Base-by-base conservation (phyloP, 2,329 filamentous ascomycete species). In the Diaporthe australafricana region DNA sequence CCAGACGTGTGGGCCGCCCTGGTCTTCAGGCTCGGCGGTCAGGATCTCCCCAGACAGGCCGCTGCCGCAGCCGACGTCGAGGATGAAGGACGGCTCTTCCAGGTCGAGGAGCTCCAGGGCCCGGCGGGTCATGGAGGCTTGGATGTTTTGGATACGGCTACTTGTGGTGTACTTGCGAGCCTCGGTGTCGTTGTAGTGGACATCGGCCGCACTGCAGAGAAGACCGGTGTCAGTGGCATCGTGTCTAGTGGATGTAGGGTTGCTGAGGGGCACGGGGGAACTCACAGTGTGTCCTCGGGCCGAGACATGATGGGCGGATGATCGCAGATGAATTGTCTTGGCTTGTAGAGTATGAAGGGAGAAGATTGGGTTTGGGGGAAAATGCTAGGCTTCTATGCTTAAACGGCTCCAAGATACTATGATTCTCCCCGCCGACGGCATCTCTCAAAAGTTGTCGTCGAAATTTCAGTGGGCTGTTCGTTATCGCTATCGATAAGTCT, bases 131-230 rank as follows among this genome's bases (percentile, higher is more conserved):
- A 99, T 99, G 74, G 91, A 90, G 0, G 95, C 93, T 83, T 99
- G 96, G 77, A 99, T 98, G 77, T 94, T 95, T 79, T 96, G 94
- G 80, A 99, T 98, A 75, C 96, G 94, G 5, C 95, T 98, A 75
- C 92, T 96, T 5, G 96, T 98, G 11, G 96, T 98, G 87, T 99
- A 99, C 87, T 98, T 98, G 81, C 94, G 93, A 40, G 96, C 96
- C 87, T 98, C 96, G 82, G 88, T 87, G 85, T 98, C 96, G 87
- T 98, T 93, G 88, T 99, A 99, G 87, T 97, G 97, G 80, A 98
- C 92, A 84, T 99, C 96, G 75, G 96, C 96, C 65, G 95, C 94
- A 80, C 94, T 97, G 81, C 70, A 47, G 70, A 62, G 47, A 27
- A 55, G 68, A 70, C 69, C 30, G 76, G 77, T 73, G 53, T 60